Evolutionary conservation across 805 yeast species (phyloP), one percentile per base, ranked within the genome.

Genomic region (Myxozyma sirexii): DNA sequence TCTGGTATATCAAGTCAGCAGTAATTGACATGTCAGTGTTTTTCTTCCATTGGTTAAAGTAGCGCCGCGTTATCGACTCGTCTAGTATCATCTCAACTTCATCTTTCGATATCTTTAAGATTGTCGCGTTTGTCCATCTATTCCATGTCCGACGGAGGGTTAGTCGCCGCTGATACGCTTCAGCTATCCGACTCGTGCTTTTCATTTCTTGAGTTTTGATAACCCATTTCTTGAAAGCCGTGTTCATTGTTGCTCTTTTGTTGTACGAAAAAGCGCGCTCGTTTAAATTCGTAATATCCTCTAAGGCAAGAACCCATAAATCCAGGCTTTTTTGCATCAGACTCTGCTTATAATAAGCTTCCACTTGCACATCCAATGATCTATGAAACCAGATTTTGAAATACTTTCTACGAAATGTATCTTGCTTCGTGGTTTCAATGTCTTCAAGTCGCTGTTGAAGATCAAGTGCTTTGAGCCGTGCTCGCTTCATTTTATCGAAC

Each of bases 1-100:
- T 6, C n/a, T 55, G 54, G 26, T 54, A 53, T n/a, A 47, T 31
- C 13, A 47, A 42, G 27, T 51, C 62, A 17, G 65, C 62, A 4
- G 27, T n/a, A 13, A 48, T 31, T 12, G 24, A 23, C 35, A 54
- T 24, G 13, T 37, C 37, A 1, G 59, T 54, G 8, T n/a, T 26
- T 15, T 5, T 12, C 15, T 26, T 41, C 65, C 65, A 61, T 3
- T 37, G 24, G 10, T 35, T 33, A 5, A 60, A 37, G 8, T 23
- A 19, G 27, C 23, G 38, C 3, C 17, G 19, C 4, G 24, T 44
- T 15, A 38, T 23, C 4, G 47, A 15, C 5, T 23, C 8, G n/a
- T 53, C 26, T 23, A 43, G 35, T 17, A 44, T 8, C 2, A 31
- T 21, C 19, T 17, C 50, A 19, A 44, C 15, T 12, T 53, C 57